Conservation (phyloP, 2,329 filamentous ascomycete genomes). For the Monosporascus sp. region DNA sequence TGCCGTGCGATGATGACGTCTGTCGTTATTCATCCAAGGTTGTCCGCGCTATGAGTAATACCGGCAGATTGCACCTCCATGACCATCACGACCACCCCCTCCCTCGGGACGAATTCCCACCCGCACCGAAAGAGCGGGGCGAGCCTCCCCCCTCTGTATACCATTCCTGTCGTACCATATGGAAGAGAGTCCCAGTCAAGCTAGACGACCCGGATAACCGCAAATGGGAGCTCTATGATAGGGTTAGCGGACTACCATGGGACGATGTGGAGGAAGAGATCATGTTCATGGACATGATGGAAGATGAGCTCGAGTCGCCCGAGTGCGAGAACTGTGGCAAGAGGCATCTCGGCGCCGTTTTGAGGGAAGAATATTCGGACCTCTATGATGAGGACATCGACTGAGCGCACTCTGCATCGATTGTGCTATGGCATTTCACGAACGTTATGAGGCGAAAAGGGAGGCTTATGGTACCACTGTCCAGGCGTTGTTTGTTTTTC, state of each 20-base stretch:
- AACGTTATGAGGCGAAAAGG: neutral
- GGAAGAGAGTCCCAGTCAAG: conserved; percentile 42
- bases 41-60: conserved; percentile 33
- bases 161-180: conserved; percentile 41
- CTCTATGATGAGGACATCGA: conserved; percentile 14
- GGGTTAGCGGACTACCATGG: conserved; percentile 25
- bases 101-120: conserved; percentile 27
- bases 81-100: conserved; percentile 21
- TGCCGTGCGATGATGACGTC: conserved; percentile 28
- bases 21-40: conserved; percentile 36
- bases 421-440: neutral
- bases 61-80: conserved; percentile 17
- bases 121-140: conserved; percentile 35
- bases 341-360: conserved; percentile 23
- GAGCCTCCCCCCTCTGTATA: conserved; percentile 35
- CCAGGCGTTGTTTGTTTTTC: neutral
- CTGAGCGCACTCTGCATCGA: neutral
- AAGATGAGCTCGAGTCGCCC: conserved; percentile 17
- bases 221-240: conserved; percentile 43
- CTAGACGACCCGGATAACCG: conserved; percentile 34
- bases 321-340: conserved; percentile 26
- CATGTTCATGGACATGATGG: conserved; percentile 20
- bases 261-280: conserved; percentile 23
- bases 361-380: conserved; percentile 22
- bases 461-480: neutral